These are phyloP conservation scores for Globisporangium middletonii DNA, from an alignment of 352 stramenopile species.

Conservation along the genomic window DNA sequence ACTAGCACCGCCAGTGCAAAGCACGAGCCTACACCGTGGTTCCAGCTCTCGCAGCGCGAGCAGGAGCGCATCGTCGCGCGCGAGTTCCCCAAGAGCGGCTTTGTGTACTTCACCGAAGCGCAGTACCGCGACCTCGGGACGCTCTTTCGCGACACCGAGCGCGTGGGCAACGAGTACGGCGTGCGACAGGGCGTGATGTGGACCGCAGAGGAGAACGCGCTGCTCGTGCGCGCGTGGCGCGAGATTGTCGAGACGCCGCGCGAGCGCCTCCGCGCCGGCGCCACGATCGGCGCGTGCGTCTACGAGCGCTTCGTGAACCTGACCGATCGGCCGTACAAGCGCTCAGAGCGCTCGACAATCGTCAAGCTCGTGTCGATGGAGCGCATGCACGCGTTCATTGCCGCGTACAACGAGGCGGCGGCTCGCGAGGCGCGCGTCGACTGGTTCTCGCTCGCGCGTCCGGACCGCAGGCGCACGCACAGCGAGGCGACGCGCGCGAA, in stretches of 20 bases:
- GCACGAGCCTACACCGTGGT: not conserved
- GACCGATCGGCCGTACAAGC: not conserved
- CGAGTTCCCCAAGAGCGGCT: conserved; percentile 7
- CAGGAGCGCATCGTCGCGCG: conserved; percentile 8
- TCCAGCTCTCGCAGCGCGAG: conserved; percentile 3
- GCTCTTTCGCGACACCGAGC: conserved; percentile 6
- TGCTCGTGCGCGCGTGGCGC: conserved; percentile 10
- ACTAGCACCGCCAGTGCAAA: not conserved
- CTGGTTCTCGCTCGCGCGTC: conserved; percentile 5
- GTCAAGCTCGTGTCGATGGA: conserved; percentile 4
- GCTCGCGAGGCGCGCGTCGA: not conserved
- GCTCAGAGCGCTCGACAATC: conserved; percentile 3
- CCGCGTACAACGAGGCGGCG: conserved; percentile 3
- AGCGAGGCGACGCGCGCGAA: not conserved
- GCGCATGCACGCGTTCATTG: conserved; percentile 11
- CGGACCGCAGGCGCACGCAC: conserved; percentile 1
- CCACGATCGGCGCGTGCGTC: conserved; percentile 2
- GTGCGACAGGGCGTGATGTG: conserved; percentile 3
- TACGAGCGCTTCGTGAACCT: conserved; percentile 10
- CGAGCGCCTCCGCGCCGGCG: not conserved
- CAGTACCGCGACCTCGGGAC: conserved; percentile 4
- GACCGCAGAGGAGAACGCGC: conserved; percentile 4
- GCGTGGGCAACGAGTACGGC: not conserved
- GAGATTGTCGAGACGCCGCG: conserved; percentile 3
- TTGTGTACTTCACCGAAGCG: conserved; percentile 10